Conservation (phyloP, 2,329 filamentous ascomycete genomes). For the Aaosphaeria pasadenensis region DNA sequence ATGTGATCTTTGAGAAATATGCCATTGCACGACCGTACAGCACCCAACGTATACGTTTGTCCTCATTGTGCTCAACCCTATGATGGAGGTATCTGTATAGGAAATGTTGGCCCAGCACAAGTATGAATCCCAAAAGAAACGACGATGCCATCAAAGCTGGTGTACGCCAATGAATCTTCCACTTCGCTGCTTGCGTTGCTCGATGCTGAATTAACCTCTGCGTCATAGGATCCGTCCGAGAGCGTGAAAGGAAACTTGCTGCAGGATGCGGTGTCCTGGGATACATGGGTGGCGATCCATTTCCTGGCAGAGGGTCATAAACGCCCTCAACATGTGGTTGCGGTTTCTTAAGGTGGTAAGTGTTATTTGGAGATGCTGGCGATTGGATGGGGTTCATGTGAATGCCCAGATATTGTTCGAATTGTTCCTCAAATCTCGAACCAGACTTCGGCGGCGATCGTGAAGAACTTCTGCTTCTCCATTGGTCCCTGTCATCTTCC, state of each 20-base stretch:
- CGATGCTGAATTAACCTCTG: neutral
- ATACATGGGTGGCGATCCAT: neutral
- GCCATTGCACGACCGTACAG: slow-evolving; percentile 34
- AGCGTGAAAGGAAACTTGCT: neutral
- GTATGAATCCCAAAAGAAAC: slow-evolving; percentile 24
- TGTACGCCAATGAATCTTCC: slow-evolving; percentile 37
- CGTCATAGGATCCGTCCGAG: neutral
- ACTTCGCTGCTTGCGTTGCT: slow-evolving; percentile 9
- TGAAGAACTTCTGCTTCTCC: too few relatives aligned
- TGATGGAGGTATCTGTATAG: slow-evolving; percentile 31
- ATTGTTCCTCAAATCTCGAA: neutral
- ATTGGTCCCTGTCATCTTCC: too few relatives aligned
- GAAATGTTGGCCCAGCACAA: slow-evolving; percentile 32
- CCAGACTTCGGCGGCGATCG: neutral
- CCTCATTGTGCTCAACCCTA: slow-evolving; percentile 16
- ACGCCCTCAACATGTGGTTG: neutral
- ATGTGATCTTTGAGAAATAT: slow-evolving; percentile 33
- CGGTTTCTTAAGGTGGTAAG: neutral
- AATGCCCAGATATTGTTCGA: neutral
- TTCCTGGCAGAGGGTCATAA: neutral
- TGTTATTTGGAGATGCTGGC: neutral
- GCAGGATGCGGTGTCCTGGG: neutral
- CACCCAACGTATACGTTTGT: slow-evolving; percentile 29
- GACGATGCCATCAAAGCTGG: slow-evolving; percentile 22
- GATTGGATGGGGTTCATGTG: neutral